Evolutionary conservation across 495 filamentous ascomycete species (phyloP).

Genomic region (Umbilicaria muhlenbergii): DNA sequence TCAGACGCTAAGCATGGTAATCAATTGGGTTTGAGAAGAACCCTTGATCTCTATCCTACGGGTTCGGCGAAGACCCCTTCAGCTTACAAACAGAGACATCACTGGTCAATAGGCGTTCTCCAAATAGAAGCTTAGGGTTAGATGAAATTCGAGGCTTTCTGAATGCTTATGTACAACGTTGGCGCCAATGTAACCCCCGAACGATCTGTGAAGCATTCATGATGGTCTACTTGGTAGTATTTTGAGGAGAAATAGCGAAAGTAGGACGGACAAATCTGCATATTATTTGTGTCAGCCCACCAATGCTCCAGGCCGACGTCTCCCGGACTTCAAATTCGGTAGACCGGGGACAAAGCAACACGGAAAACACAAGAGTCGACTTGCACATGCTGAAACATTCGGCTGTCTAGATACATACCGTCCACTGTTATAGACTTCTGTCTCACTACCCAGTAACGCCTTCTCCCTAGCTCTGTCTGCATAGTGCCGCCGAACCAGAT

Average conservation of each 20-base stretch:
- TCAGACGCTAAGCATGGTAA: too few species aligned
- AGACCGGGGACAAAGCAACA: neutral
- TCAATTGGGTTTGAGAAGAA: too few species aligned
- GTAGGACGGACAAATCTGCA: slow-evolving; percentile 56
- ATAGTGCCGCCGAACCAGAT: slow-evolving; percentile 69
- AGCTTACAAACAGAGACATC: too few species aligned
- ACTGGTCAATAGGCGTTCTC: too few species aligned
- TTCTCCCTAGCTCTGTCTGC: slow-evolving; percentile 83
- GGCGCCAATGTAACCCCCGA: too few species aligned
- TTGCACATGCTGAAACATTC: neutral
- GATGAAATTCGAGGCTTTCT: too few species aligned
- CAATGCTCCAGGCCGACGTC: slow-evolving; percentile 67
- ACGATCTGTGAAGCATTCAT: too few species aligned
- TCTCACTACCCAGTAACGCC: slow-evolving; percentile 68
- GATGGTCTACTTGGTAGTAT: slow-evolving; percentile 28
- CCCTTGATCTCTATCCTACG: too few species aligned
- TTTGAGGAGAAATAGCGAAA: slow-evolving; percentile 42
- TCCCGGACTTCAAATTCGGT: slow-evolving; percentile 73
- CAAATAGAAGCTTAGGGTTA: too few species aligned
- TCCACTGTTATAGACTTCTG: slow-evolving; percentile 72
- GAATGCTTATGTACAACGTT: too few species aligned
- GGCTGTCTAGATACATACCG: slow-evolving; percentile 38
- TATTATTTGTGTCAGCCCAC: slow-evolving; percentile 43
- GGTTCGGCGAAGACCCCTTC: too few species aligned
- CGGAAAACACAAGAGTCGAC: neutral